Evolutionary conservation across 1,284 basidiomycete genomes (phyloP), one percentile per base, ranked within the genome.

Genomic region (Microbotryum violaceum): DNA sequence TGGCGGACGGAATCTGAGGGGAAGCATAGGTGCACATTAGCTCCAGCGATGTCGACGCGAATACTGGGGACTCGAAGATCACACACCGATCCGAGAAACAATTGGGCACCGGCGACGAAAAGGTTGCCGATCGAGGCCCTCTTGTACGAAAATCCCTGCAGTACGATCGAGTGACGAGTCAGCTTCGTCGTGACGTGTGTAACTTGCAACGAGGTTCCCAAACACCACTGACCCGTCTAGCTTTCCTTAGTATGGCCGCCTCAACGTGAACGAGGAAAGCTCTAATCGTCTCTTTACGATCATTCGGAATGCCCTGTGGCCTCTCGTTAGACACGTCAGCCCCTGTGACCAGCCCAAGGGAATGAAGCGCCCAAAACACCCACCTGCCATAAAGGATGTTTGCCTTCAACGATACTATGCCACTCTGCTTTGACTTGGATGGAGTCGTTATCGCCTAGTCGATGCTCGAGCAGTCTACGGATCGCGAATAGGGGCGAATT

Each of bases 91-190:
- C 89, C 85, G 73, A 94, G 91, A 76, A 93, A 89, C 55, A 79
- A 83, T 68, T 89, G 85, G 0, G 89, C 87, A 12, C 88, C 89
- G 4, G 89, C 88, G 31, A 94, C 79, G 72, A 66, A 67, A 51
- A 62, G 54, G 37, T 61, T 66, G 29, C 64, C 55, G 47, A 68
- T 55, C 58, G 75, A 88, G 70, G 88, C 88, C 70, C 89, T 89
- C 56, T 86, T 78, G 75, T 92, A 96, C 27, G 89, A 88, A 76
- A 94, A 96, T 62, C 86, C 87, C 77, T 94, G 92, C 71, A 92
- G 89, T 2, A 92, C 90, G 29, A 91, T 71, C 37, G 46, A 20
- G 0, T 16, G 12, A 18, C 37, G 18, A 42, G 16, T 12, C 37
- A 42, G 37, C 37, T 12, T 42, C 37, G 16, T 18, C 14, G 37